phyloP scores from a whole-genome alignment of 805 yeast species.

The Millerozyma acaciae region DNA sequence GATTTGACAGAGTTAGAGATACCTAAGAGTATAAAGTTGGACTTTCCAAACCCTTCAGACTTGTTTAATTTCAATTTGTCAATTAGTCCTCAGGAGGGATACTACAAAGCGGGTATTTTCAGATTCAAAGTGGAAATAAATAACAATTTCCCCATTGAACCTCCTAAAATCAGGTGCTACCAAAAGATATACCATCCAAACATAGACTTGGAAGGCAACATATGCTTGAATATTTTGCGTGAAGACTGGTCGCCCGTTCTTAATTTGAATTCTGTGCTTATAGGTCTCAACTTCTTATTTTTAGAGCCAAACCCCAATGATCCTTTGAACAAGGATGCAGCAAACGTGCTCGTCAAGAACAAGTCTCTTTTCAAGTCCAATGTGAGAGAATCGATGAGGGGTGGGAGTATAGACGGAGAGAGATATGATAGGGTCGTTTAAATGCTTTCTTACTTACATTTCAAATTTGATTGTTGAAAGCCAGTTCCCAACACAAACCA shows the following conservation, averaged over 20 bases:
- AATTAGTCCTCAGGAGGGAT: slow-evolving; percentile 69
- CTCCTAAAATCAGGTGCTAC: slow-evolving; percentile 77
- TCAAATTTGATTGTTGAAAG: no score
- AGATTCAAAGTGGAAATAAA: slow-evolving; percentile 61
- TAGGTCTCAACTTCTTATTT: slow-evolving; percentile 82
- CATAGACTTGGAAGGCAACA: slow-evolving; percentile 84
- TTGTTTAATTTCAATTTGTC: slow-evolving; percentile 58
- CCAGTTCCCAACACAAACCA: no score
- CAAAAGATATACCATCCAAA: slow-evolving; percentile 88
- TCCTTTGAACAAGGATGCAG: slow-evolving; percentile 91
- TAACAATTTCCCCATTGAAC: slow-evolving; percentile 82
- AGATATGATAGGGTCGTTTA: slow-evolving; percentile 58
- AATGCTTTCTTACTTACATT: no score
- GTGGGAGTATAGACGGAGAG: slow-evolving; percentile 57
- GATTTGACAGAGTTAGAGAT: slow-evolving; percentile 68
- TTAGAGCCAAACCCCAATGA: slow-evolving; percentile 89
- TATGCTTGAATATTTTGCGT: slow-evolving; percentile 84
- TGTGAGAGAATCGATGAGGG: slow-evolving; percentile 66
- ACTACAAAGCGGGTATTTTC: slow-evolving; percentile 67
- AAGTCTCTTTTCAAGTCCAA: slow-evolving; percentile 46
- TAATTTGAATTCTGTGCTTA: slow-evolving; percentile 72
- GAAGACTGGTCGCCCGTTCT: slow-evolving; percentile 97
- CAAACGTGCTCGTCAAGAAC: slow-evolving; percentile 45
- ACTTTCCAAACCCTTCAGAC: slow-evolving; percentile 49
- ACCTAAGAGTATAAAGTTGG: slow-evolving; percentile 53